Evolutionary conservation across 306 rosid genomes (phyloP).

Genomic region (Boehmeria nivea): DNA sequence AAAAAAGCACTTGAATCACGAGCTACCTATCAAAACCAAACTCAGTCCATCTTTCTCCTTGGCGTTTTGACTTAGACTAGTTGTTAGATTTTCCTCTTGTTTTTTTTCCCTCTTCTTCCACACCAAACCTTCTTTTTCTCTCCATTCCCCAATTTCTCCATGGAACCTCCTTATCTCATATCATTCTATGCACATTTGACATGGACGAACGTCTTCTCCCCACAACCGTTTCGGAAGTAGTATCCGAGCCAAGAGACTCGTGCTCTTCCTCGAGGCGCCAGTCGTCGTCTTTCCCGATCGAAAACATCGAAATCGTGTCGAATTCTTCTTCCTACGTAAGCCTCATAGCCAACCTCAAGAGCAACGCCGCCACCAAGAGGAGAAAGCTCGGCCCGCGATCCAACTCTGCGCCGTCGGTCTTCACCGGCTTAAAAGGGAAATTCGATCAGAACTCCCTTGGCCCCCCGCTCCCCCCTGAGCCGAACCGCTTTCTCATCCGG

Average conservation of each 20-base stretch:
- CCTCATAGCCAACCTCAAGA: slow-evolving; percentile 15
- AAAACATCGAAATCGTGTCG: too few relatives aligned
- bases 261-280: too few relatives aligned
- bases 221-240: background rate
- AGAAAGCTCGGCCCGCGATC: slow-evolving; percentile 39
- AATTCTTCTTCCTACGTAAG: background rate
- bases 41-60: background rate
- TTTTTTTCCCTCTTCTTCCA: background rate
- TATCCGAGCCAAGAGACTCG: too few relatives aligned
- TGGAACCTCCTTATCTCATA: background rate
- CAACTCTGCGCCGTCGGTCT: slow-evolving; percentile 50
- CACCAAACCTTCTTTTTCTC: too few relatives aligned
- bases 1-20: too few relatives aligned
- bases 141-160: too few relatives aligned
- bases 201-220: background rate
- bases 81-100: background rate
- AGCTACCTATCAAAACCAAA: background rate
- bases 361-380: slow-evolving; percentile 19
- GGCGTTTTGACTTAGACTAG: background rate
- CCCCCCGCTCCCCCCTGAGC: slow-evolving; percentile 8
- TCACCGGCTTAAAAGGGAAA: slow-evolving; percentile 19
- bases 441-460: slow-evolving; percentile 16
- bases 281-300: too few relatives aligned
- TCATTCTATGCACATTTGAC: background rate
- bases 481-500: background rate